Base-by-base conservation (phyloP, 495 filamentous ascomycete species). In the Daldinia bambusicola region DNA sequence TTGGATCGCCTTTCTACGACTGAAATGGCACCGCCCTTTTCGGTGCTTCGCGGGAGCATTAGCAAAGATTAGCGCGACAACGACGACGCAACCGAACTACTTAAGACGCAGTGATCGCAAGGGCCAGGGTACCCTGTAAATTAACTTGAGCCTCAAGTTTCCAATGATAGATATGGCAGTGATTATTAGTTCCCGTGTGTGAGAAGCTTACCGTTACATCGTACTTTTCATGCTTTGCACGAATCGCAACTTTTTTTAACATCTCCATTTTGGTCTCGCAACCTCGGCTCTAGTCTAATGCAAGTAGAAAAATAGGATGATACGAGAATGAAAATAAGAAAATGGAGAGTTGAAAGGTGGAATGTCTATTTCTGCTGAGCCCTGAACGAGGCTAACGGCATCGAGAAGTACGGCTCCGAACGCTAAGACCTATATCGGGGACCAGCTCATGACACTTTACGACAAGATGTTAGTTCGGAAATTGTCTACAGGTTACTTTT, bases 181-280 rank as follows among this genome's bases (percentile, higher is more conserved):
- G 57, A 22, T 31, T 31, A 32, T 52, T 14, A 4, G 37, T 43
- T 26, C n/a, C 52, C 51, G 36, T n/a, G 60, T 31, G 22, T 26
- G 12, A 18, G 7, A 43, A 34, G 38, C 75, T 55, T 74, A 79
- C 77, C 61, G 43, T 71, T 75, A 65, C 77, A 79, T 52, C 77
- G 77, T 6, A 79, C 76, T 63, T 79, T 79, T 16, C 77, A 74
- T 14, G 67, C 45, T 45, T 76, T 78, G 53, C 76, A 79, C 26
- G 71, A 66, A 51, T 77, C 76, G 63, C 77, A 79, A 8, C 74
- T 76, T 43, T 76, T 43, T 77, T 79, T 3, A 62, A 43, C 26
- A 56, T 68, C 32, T 61, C 50, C 58, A 68, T 68, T 26, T 0
- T 26, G 13, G 8, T 43, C 38, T 13, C 26, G n/a, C 0, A 22